Base-by-base conservation (phyloP, 2,329 filamentous ascomycete genomes). In the Botrytis byssoidea region DNA sequence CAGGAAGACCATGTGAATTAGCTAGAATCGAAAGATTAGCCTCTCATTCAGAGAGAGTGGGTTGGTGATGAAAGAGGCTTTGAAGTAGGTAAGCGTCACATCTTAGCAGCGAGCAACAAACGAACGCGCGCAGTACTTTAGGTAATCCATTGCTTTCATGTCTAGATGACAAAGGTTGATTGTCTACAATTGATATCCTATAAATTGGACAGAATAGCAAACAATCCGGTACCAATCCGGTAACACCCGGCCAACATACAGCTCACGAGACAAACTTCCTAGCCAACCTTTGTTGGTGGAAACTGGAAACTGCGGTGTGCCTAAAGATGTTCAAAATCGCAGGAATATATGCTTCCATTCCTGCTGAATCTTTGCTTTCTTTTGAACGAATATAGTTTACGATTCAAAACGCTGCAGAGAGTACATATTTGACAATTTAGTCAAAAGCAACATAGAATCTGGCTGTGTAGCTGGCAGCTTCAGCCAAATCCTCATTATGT, bases 1-100 rank as follows among this genome's bases (percentile, higher is more conserved):
- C 5, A n/a, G 25, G 5, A n/a, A n/a, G 25, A 12, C 3, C n/a
- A 51, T 51, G 0, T n/a, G 2, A n/a, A 12, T 25, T 3, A 8
- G 48, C 4, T 51, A 5, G 48, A n/a, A 10, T 51, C 12, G 1
- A 51, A n/a, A 14, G 22, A 51, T 51, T 14, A n/a, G 4, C 22
- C 46, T 51, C 12, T 14, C 9, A 0, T 10, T 51, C 25, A 14
- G 12, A 48, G 25, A 51, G 25, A n/a, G 25, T 51, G n/a, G 14
- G 48, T 51, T 51, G 14, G 48, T n/a, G 48, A 51, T 25, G 10
- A n/a, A n/a, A n/a, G 48, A n/a, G 4, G 25, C 12, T n/a, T 16
- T 16, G 48, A n/a, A 51, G 10, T 14, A 14, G 9, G 25, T 14
- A 16, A 51, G 48, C 6, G 5, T 51, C 25, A 55, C 51, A 55